Evolutionary conservation across 192 early-diverging fungal genomes (phyloP).

Genomic region (Phlyctochytrium arcticum): DNA sequence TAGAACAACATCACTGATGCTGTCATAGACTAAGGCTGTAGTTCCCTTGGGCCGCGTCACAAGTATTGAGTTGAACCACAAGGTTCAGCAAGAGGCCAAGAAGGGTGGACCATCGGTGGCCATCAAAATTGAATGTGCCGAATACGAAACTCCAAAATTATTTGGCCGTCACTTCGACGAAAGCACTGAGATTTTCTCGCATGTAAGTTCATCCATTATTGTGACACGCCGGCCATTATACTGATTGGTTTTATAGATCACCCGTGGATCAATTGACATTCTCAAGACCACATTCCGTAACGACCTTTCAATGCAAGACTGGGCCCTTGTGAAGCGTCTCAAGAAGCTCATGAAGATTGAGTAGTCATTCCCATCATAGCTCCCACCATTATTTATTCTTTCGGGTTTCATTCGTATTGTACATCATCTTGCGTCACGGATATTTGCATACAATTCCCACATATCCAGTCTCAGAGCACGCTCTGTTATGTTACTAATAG

Average conservation of each 20-base stretch:
- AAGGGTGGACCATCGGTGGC: constrained; percentile 82
- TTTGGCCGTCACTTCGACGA: constrained; percentile 92
- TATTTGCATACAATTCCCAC: too few relatives aligned
- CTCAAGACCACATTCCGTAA: constrained; percentile 91
- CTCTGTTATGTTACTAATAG: too few relatives aligned
- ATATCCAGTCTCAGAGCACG: too few relatives aligned
- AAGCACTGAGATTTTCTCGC: constrained; percentile 67
- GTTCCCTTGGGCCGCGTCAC: constrained; percentile 82
- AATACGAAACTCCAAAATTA: constrained; percentile 80
- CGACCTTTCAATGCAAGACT: constrained; percentile 87
- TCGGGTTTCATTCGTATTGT: too few relatives aligned
- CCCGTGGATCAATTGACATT: constrained; percentile 88
- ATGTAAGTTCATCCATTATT: constrained; percentile 29
- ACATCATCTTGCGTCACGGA: too few relatives aligned
- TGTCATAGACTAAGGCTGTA: constrained; percentile 55
- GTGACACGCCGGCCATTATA: neutral
- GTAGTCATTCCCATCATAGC: constrained; percentile 1
- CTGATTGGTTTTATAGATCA: constrained; percentile 48
- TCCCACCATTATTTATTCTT: too few relatives aligned
- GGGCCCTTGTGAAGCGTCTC: constrained; percentile 73
- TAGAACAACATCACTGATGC: neutral
- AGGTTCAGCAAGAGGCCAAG: constrained; percentile 73
- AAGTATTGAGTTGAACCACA: constrained; percentile 91
- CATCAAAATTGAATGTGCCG: constrained; percentile 83
- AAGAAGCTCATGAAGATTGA: constrained; percentile 62